Percentiles rank a stretch among this genome's conserved stretches.
phyloP scores from a whole-genome alignment of 2,329 filamentous ascomycete genomes.

The Lachnellula subtilissima region DNA sequence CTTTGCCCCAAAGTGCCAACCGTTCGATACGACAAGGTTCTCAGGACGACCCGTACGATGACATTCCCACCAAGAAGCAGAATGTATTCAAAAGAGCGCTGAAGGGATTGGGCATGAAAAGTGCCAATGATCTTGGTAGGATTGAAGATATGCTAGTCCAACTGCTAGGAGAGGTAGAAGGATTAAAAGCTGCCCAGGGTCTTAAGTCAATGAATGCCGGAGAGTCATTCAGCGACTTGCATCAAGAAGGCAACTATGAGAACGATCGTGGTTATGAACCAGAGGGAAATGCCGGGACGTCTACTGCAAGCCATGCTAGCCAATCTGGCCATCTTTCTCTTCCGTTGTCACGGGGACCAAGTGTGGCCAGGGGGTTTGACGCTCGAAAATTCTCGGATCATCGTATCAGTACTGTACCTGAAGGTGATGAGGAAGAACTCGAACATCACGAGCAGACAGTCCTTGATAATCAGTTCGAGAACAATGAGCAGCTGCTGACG shows the following conservation, averaged over 20 bases:
- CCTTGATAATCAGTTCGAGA: constrained; percentile 51
- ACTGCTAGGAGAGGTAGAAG: constrained; percentile 86
- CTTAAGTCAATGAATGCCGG: constrained; percentile 47
- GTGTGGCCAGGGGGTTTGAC: constrained; percentile 32
- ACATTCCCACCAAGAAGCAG: constrained; percentile 70
- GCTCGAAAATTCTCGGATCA: constrained; percentile 61
- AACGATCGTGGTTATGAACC: constrained; percentile 76
- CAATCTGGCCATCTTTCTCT: constrained; percentile 73
- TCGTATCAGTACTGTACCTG: constrained; percentile 84
- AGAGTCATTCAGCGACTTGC: constrained; percentile 65
- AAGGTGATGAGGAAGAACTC: constrained; percentile 64
- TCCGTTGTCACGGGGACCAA: constrained; percentile 44
- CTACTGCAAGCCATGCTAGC: constrained; percentile 64
- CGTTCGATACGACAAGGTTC: constrained; percentile 41
- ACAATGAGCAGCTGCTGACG: constrained; percentile 56
- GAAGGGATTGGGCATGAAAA: constrained; percentile 83
- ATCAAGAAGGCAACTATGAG: constrained; percentile 58
- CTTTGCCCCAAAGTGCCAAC: constrained; percentile 61
- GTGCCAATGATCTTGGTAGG: constrained; percentile 77
- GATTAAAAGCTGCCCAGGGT: constrained; percentile 58
- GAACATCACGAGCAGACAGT: constrained; percentile 42
- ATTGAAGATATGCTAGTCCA: constrained; percentile 93
- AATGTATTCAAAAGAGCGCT: constrained; percentile 94
- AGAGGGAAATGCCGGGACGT: constrained; percentile 72
- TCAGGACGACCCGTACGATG: constrained; percentile 49